phyloP scores from a whole-genome alignment of 1,284 basidiomycete species.

The Rhodotorula mucilaginosa region DNA sequence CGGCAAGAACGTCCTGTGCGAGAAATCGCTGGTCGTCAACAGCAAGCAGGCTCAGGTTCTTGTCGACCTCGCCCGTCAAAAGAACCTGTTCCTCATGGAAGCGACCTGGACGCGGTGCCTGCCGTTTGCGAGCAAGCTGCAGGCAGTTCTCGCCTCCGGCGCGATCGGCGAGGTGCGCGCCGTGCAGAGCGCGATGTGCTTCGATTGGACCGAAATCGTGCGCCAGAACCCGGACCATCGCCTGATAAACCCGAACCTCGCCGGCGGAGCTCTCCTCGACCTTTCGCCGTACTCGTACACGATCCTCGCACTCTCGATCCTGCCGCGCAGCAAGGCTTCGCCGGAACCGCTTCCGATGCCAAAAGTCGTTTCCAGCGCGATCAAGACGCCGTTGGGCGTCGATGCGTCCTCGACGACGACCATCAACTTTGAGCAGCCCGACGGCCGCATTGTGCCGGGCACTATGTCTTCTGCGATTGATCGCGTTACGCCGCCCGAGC shows the following conservation, averaged over 20 bases:
- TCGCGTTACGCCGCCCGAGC: slow-evolving; percentile 7
- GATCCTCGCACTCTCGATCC: slow-evolving; percentile 45
- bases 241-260: slow-evolving; percentile 50
- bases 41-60: slow-evolving; percentile 52
- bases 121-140: slow-evolving; percentile 46
- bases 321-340: slow-evolving; percentile 1
- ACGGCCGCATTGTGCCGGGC: slow-evolving; percentile 41
- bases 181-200: slow-evolving; percentile 47
- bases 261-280: slow-evolving; percentile 54
- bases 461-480: slow-evolving; percentile 36
- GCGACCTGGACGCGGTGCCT: slow-evolving; percentile 51
- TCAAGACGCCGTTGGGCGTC: slow-evolving; percentile 27
- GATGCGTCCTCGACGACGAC: slow-evolving; percentile 26
- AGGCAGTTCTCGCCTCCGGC: slow-evolving; percentile 47
- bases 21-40: slow-evolving; percentile 54
- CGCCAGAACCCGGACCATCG: slow-evolving; percentile 46
- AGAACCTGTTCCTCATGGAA: slow-evolving; percentile 51
- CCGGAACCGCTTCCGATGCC: slow-evolving; percentile 8
- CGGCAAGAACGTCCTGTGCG: slow-evolving; percentile 46
- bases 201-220: slow-evolving; percentile 31
- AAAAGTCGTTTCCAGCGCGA: slow-evolving; percentile 21
- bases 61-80: slow-evolving; percentile 48
- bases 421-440: slow-evolving; percentile 28
- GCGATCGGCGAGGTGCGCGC: slow-evolving; percentile 48
- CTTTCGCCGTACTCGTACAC: slow-evolving; percentile 48